Evolutionary conservation across 2,329 filamentous ascomycete genomes (phyloP).

Genomic region (Xylaria sp.): DNA sequence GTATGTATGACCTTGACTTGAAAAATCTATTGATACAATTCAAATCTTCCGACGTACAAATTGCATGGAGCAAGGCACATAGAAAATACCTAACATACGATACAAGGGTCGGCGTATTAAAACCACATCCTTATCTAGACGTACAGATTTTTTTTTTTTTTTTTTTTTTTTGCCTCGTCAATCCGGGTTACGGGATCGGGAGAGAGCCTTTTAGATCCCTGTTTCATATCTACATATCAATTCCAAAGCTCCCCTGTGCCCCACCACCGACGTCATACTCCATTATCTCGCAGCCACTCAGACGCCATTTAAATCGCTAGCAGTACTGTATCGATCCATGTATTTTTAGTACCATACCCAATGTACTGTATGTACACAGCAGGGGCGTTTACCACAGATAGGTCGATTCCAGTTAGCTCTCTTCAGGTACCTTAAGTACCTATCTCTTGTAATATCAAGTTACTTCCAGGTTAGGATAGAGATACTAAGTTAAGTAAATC

Average conservation of each 20-base stretch:
- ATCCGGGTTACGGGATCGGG: neutral
- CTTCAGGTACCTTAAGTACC: too few species aligned
- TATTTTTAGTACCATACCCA: neutral
- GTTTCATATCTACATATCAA: neutral
- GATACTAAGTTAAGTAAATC: too few species aligned
- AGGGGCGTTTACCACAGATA: neutral
- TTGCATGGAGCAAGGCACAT: neutral
- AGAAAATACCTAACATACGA: neutral
- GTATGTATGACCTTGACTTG: too few species aligned
- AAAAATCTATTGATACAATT: too few species aligned
- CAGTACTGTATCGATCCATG: neutral
- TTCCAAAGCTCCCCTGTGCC: neutral
- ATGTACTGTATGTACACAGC: neutral
- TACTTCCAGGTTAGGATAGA: too few species aligned
- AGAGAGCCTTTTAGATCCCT: neutral
- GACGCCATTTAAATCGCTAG: constrained; percentile 3
- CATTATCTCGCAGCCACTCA: neutral
- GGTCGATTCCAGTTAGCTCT: constrained; percentile 1
- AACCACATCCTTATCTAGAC: neutral
- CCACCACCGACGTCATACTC: constrained; percentile 19
- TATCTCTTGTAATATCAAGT: too few species aligned
- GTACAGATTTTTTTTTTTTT: too few species aligned
- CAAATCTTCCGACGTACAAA: too few species aligned
- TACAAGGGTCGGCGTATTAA: neutral
- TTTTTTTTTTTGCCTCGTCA: neutral